phyloP scores from a whole-genome alignment of 768 basidiomycete species.

The Zangia roseola region DNA sequence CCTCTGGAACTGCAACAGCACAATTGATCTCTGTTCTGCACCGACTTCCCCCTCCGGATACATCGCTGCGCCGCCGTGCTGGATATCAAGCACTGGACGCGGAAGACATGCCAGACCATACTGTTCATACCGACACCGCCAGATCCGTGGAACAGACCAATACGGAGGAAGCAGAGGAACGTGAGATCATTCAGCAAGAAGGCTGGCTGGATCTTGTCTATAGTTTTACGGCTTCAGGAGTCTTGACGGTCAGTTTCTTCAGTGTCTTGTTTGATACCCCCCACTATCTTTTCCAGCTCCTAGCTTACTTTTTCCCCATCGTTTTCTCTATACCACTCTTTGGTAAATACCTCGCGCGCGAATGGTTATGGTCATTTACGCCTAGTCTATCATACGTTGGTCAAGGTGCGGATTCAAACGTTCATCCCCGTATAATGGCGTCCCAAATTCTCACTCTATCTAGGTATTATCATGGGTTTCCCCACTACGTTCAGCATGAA shows the following conservation, averaged over 20 bases:
- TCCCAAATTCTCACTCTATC: slow-evolving; percentile 3
- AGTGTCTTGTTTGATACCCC: not conserved
- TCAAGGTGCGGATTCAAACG: slow-evolving; percentile 67
- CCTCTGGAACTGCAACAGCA: slow-evolving; percentile 94
- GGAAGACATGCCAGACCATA: slow-evolving; percentile 30
- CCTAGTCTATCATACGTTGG: slow-evolving; percentile 92
- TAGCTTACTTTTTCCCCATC: slow-evolving; percentile 88
- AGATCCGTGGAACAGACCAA: slow-evolving; percentile 21
- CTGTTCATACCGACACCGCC: slow-evolving; percentile 2
- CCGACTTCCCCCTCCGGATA: slow-evolving; percentile 64
- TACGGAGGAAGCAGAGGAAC: slow-evolving; percentile 33
- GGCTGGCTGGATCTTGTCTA: slow-evolving; percentile 78
- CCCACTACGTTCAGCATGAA: slow-evolving; percentile 94
- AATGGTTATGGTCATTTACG: slow-evolving; percentile 94
- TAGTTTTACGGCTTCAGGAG: slow-evolving; percentile 76
- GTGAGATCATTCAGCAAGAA: slow-evolving; percentile 53
- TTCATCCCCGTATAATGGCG: not conserved
- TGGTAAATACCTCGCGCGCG: slow-evolving; percentile 74
- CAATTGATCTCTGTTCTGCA: slow-evolving; percentile 93
- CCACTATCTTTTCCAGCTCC: slow-evolving; percentile 48
- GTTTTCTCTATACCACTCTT: slow-evolving; percentile 86
- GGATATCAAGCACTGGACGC: slow-evolving; percentile 50
- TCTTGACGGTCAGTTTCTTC: slow-evolving; percentile 63
- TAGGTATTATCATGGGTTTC: slow-evolving; percentile 97
- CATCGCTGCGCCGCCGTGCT: slow-evolving; percentile 49